Conservation (phyloP, 495 filamentous ascomycete genomes). For the Thozetella sp. region DNA sequence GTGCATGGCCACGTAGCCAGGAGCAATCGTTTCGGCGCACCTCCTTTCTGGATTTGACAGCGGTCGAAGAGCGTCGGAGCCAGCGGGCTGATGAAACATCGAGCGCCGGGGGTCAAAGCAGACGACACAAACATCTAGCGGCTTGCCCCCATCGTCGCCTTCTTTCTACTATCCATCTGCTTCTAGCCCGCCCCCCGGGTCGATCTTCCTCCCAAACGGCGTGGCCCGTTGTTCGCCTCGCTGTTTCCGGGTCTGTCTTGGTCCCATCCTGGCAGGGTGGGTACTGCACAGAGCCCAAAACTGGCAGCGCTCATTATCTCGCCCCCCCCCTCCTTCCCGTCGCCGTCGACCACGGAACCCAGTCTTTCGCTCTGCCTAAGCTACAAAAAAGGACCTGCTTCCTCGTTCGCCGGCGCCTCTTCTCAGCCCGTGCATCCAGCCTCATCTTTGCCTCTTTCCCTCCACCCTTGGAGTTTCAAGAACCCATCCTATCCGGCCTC, state of each 20-base stretch:
- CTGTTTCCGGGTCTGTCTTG: not conserved
- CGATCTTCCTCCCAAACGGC: not conserved
- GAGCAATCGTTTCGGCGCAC: not conserved
- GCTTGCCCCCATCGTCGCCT: not conserved
- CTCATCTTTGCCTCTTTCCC: not conserved
- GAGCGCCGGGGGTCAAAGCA: not conserved
- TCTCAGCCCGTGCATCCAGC: not conserved
- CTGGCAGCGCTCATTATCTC: not conserved
- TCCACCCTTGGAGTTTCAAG: not conserved
- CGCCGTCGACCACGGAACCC: too few species aligned
- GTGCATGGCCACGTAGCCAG: not conserved
- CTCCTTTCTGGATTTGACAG: not conserved
- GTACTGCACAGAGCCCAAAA: not conserved
- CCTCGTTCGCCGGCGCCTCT: too few species aligned
- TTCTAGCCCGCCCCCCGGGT: not conserved
- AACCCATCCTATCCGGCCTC: not conserved
- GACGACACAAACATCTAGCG: not conserved
- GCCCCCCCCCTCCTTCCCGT: too few species aligned
- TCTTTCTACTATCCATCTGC: too few species aligned
- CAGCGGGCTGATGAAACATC: not conserved
- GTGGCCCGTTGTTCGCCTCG: not conserved
- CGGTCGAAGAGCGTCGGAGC: not conserved
- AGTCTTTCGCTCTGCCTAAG: too few species aligned
- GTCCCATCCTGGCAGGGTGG: not conserved
- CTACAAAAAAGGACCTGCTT: too few species aligned